A percentile compares a stretch with the other conserved stretches of the same genome.
These are phyloP conservation scores for Eucalyptus grandis DNA, from an alignment of 345 rosid genomes.

Conservation along the genomic window DNA sequence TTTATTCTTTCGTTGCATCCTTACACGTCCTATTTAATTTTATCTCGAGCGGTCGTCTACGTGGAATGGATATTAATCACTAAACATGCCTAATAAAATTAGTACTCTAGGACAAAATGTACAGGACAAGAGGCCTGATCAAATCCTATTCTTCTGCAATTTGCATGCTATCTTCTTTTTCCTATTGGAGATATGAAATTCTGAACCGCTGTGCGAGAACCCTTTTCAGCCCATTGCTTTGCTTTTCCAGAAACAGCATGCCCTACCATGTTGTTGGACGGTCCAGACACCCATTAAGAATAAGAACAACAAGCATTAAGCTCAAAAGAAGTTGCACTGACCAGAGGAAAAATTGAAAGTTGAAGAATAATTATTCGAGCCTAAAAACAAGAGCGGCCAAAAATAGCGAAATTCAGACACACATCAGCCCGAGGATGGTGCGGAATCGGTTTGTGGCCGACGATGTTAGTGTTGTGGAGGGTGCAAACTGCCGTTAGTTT, in stretches of 20 bases:
- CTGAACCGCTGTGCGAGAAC: background rate
- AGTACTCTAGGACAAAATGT: background rate
- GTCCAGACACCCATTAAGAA: background rate
- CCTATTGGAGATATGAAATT: background rate
- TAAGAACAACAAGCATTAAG: background rate
- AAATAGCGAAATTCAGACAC: background rate
- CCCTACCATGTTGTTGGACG: conserved; percentile 3
- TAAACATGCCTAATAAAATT: background rate
- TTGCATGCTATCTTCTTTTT: background rate
- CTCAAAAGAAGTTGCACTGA: background rate
- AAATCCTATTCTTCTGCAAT: background rate
- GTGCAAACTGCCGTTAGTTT: background rate
- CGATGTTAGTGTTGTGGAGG: background rate
- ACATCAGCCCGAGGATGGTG: background rate
- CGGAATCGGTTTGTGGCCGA: background rate
- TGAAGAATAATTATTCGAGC: background rate
- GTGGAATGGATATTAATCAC: background rate
- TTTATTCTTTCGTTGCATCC: background rate
- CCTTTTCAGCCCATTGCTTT: background rate
- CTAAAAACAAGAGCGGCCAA: background rate
- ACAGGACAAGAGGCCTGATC: background rate
- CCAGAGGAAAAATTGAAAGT: background rate
- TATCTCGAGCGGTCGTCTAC: background rate
- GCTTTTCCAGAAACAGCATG: background rate
- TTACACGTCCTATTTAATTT: background rate